Conservation (phyloP, 1,284 basidiomycete genomes). For the Microbotryum silenes-acaulis region DNA sequence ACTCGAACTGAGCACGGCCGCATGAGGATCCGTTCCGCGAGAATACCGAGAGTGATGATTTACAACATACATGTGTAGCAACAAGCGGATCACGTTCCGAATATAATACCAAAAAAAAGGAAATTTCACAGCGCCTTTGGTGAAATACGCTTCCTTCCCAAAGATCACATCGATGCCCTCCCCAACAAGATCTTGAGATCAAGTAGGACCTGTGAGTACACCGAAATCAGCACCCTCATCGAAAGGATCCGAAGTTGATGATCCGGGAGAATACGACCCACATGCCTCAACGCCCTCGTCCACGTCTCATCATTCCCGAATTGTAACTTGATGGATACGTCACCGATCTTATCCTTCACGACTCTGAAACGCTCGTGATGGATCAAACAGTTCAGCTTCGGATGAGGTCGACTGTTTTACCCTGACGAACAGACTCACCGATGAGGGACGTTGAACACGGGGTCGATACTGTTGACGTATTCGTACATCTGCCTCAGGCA, state of each 20-base stretch:
- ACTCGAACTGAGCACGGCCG: too few relatives aligned
- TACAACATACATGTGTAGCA: too few relatives aligned
- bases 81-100: too few relatives aligned
- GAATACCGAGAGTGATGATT: too few relatives aligned
- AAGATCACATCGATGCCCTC: constrained; percentile 14
- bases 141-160: too few relatives aligned
- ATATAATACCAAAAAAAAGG: too few relatives aligned
- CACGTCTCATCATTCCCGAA: constrained; percentile 85
- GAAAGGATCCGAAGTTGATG: constrained; percentile 41
- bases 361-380: constrained; percentile 52
- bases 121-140: too few relatives aligned
- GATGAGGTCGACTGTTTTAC: neutral
- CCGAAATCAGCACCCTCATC: neutral
- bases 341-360: constrained; percentile 88
- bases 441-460: constrained; percentile 70
- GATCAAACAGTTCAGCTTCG: neutral
- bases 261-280: constrained; percentile 44
- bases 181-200: constrained; percentile 30
- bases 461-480: constrained; percentile 55
- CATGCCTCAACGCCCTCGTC: constrained; percentile 87
- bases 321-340: constrained; percentile 85
- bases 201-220: constrained; percentile 19
- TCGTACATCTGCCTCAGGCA: constrained; percentile 87
- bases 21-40: too few relatives aligned
- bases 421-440: constrained; percentile 50